These are phyloP conservation scores for Lactarius quietus DNA, from an alignment of 768 basidiomycete genomes.

Conservation along the genomic window DNA sequence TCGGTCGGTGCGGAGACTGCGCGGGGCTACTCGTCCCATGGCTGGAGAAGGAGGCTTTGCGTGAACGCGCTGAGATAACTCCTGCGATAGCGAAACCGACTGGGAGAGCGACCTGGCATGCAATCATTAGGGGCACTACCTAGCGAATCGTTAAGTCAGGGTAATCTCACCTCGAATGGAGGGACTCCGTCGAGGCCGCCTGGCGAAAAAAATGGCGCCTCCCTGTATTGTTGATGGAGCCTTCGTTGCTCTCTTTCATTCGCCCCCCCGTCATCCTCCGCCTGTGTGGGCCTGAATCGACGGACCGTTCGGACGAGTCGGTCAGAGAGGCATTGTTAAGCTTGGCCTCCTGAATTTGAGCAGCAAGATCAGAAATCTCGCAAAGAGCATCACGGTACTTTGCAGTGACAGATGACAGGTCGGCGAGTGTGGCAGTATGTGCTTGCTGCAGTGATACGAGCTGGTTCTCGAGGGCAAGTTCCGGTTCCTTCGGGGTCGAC, in stretches of 20 bases:
- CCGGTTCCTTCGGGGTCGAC: conserved; percentile 34
- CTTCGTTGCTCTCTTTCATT: conserved; percentile 47
- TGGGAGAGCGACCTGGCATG: conserved; percentile 78
- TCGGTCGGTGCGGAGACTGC: conserved; percentile 58
- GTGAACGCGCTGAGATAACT: conserved; percentile 86
- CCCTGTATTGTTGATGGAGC: conserved; percentile 47
- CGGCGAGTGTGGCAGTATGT: conserved; percentile 73
- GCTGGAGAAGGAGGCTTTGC: conserved; percentile 77
- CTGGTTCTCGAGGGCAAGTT: conserved; percentile 53
- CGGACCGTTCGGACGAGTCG: conserved; percentile 44
- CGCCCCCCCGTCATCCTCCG: conserved; percentile 52
- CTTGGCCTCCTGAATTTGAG: conserved; percentile 86
- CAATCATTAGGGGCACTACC: conserved; percentile 20
- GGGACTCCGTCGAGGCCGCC: conserved; percentile 82
- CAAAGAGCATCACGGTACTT: conserved; percentile 88
- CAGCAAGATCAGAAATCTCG: conserved; percentile 89
- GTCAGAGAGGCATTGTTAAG: conserved; percentile 49
- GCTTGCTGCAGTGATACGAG: conserved; percentile 75
- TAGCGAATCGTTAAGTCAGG: conserved; percentile 20
- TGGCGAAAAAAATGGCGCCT: conserved; percentile 83
- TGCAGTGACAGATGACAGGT: conserved; percentile 69
- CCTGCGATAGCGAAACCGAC: conserved; percentile 97
- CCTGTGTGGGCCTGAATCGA: conserved; percentile 46
- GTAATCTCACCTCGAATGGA: conserved; percentile 69
- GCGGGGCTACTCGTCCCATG: conserved; percentile 64